Evolutionary conservation across 2,329 filamentous ascomycete genomes (phyloP).

Genomic region (Calonectria naviculata): DNA sequence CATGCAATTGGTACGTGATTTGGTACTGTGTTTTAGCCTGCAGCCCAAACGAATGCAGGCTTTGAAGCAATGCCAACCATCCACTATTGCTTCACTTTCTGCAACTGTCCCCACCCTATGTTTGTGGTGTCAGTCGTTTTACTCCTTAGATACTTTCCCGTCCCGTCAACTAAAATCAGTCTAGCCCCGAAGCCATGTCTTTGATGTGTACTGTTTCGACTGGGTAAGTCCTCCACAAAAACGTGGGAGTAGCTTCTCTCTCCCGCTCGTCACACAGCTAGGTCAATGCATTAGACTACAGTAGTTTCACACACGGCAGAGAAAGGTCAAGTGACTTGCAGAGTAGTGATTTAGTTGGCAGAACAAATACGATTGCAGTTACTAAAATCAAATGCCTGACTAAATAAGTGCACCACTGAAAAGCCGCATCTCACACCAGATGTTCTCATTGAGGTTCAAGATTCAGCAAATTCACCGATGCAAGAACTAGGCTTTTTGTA

Average conservation of each 20-base stretch:
- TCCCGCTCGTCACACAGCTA: neutral
- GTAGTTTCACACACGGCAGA: neutral
- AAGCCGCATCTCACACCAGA: neutral
- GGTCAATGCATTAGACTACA: constrained; percentile 1
- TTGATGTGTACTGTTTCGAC: neutral
- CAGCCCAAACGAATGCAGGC: neutral
- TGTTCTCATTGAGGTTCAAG: too few relatives aligned
- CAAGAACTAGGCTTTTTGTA: too few relatives aligned
- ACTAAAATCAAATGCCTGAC: too few relatives aligned
- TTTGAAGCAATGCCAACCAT: neutral
- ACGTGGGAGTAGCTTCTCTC: neutral
- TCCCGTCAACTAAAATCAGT: neutral
- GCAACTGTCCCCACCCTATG: neutral
- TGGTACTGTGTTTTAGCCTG: neutral
- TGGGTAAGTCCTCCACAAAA: neutral
- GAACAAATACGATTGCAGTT: neutral
- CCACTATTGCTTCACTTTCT: neutral
- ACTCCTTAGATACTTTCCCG: neutral
- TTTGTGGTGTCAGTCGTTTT: neutral
- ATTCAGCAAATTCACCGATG: too few relatives aligned
- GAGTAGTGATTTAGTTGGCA: neutral
- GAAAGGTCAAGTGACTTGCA: neutral
- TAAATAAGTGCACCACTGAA: neutral
- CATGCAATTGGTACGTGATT: neutral
- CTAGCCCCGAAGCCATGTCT: neutral